Evolutionary conservation across 2,329 filamentous ascomycete genomes (phyloP).

Genomic region (Sclerotinia subarctica): DNA sequence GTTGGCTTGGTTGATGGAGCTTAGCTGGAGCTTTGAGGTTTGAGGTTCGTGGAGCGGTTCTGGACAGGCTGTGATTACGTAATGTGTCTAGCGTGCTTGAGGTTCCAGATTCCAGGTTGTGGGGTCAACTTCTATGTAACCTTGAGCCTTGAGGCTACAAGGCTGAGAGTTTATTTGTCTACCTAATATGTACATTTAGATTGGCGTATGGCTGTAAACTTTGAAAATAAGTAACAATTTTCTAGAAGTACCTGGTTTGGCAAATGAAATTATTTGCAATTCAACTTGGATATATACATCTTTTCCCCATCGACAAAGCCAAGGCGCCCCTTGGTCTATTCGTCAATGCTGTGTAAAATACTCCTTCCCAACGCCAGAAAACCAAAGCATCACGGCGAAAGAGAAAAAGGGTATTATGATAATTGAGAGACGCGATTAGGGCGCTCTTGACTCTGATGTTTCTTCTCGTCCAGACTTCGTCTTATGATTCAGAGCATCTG

Average conservation of each 20-base stretch:
- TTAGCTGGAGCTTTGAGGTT: conserved; percentile 9
- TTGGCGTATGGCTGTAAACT: neutral
- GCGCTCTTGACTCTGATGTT: neutral
- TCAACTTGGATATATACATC: conserved; percentile 15
- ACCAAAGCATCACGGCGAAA: conserved; percentile 11
- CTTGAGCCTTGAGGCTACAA: neutral
- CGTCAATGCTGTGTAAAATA: conserved; percentile 5
- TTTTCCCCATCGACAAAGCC: conserved; percentile 2
- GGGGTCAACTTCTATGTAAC: neutral
- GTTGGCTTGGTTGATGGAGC: neutral
- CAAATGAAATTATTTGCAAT: conserved; percentile 10
- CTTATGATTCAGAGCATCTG: conserved; percentile 31
- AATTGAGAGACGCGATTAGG: neutral
- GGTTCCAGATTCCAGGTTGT: neutral
- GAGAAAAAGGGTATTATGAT: conserved; percentile 14
- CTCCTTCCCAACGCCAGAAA: conserved; percentile 18
- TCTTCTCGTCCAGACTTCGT: conserved; percentile 13
- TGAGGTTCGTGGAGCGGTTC: conserved; percentile 21
- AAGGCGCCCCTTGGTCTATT: conserved; percentile 6
- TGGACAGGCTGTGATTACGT: conserved; percentile 20
- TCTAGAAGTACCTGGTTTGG: neutral
- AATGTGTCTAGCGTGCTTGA: neutral
- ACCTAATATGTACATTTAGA: neutral
- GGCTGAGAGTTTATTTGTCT: neutral
- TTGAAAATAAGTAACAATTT: neutral